These are phyloP conservation scores for Pseudozyma sp. DNA, from an alignment of 1,284 basidiomycete genomes.

Conservation along the genomic window DNA sequence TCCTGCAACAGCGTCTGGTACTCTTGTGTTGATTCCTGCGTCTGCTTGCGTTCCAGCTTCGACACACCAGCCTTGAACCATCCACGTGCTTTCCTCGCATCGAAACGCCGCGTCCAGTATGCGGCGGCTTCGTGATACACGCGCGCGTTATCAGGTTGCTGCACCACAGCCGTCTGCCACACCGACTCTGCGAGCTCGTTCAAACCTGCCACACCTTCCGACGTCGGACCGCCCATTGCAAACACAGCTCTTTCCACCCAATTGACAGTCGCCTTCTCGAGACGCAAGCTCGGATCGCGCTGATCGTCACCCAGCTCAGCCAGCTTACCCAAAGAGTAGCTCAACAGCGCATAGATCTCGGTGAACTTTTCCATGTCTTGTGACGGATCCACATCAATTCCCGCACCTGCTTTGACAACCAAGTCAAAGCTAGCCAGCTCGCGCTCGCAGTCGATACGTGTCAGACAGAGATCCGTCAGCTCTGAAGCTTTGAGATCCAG, in stretches of 20 bases:
- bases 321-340: slow-evolving; percentile 39
- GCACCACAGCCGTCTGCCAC: slow-evolving; percentile 52
- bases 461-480: slow-evolving; percentile 54
- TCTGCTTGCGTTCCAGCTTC: slow-evolving; percentile 27
- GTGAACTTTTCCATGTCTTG: slow-evolving; percentile 59
- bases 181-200: slow-evolving; percentile 57
- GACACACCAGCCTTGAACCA: slow-evolving; percentile 49
- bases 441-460: slow-evolving; percentile 63
- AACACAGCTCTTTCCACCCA: slow-evolving; percentile 57
- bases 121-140: slow-evolving; percentile 52
- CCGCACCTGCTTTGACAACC: slow-evolving; percentile 20
- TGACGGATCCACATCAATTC: slow-evolving; percentile 39
- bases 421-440: slow-evolving; percentile 46
- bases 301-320: slow-evolving; percentile 21
- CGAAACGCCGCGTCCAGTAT: slow-evolving; percentile 51
- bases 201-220: slow-evolving; percentile 48
- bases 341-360: slow-evolving; percentile 57
- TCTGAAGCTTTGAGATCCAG: slow-evolving; percentile 32
- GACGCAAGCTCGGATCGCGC: slow-evolving; percentile 31
- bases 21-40: slow-evolving; percentile 6
- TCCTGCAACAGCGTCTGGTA: slow-evolving; percentile 83
- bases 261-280: slow-evolving; percentile 51
- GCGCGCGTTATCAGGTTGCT: slow-evolving; percentile 47
- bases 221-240: slow-evolving; percentile 38
- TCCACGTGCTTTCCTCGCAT: slow-evolving; percentile 52